A percentile compares a stretch with the other conserved stretches of the same genome.
These are phyloP conservation scores for Solanum habrochaites DNA, from an alignment of 257 asterid genomes.

Conservation along the genomic window DNA sequence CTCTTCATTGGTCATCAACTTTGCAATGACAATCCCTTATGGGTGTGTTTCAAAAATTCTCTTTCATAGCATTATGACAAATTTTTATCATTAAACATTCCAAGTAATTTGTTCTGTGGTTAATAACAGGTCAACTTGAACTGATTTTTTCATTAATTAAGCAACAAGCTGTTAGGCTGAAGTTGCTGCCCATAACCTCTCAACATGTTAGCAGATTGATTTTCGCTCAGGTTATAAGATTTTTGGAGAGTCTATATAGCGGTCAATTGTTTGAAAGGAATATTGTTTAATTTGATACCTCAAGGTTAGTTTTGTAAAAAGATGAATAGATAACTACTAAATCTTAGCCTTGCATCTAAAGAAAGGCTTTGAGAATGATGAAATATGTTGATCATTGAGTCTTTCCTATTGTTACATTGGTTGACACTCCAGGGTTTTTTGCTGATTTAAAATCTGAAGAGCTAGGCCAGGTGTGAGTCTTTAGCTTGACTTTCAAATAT, in stretches of 20 bases:
- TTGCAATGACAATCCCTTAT: constrained; percentile 95
- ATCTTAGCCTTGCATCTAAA: constrained; percentile 38
- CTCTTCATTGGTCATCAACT: constrained; percentile 91
- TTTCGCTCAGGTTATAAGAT: neutral
- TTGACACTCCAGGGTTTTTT: constrained; percentile 86
- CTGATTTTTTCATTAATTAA: neutral
- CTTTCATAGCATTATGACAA: neutral
- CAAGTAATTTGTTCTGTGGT: neutral
- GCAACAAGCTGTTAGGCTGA: neutral
- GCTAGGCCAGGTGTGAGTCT: constrained; percentile 51
- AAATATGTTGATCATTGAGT: constrained; percentile 81
- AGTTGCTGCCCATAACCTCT: neutral
- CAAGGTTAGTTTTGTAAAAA: neutral
- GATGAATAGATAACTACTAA: neutral
- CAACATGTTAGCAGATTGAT: neutral
- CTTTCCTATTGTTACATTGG: constrained; percentile 71
- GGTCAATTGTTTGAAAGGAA: neutral
- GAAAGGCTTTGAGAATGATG: constrained; percentile 88
- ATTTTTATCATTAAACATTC: neutral
- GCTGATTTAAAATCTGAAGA: constrained; percentile 83
- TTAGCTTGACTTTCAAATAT: neutral
- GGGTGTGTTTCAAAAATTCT: constrained; percentile 44
- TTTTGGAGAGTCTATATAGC: neutral
- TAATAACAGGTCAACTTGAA: neutral
- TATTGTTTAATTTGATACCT: neutral